Evolutionary conservation across 257 asterid genomes (phyloP).

Genomic region (Salvia miltiorrhiza): DNA sequence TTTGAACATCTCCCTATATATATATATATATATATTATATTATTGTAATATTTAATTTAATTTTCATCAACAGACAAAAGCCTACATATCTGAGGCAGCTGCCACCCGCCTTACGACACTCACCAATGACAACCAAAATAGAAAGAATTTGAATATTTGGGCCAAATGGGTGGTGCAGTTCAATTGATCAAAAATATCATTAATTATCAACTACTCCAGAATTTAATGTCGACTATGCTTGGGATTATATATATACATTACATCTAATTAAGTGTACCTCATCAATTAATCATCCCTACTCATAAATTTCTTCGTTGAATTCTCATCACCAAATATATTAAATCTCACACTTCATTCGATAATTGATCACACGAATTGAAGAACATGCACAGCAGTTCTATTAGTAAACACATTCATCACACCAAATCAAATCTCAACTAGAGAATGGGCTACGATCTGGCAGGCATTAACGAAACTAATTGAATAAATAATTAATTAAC

Average conservation of each 20-base stretch:
- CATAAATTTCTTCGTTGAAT: neutral
- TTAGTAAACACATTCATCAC: too few relatives aligned
- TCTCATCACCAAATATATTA: too few relatives aligned
- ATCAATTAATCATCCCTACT: neutral
- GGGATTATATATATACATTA: neutral
- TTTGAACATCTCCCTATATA: too few relatives aligned
- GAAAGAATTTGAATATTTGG: neutral
- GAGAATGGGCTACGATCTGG: neutral
- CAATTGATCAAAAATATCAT: neutral
- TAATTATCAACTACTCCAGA: neutral
- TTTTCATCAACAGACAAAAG: too few relatives aligned
- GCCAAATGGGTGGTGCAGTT: neutral
- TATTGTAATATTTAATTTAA: too few relatives aligned
- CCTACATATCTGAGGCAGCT: neutral
- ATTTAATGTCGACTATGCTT: neutral
- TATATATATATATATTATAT: too few relatives aligned
- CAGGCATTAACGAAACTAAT: neutral
- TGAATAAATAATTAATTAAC: neutral
- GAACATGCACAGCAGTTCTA: neutral
- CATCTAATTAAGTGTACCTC: neutral
- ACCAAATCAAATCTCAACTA: too few relatives aligned
- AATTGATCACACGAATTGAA: neutral
- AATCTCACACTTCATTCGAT: neutral
- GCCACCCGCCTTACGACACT: neutral
- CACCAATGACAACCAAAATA: neutral